Base-by-base conservation (phyloP, 257 asterid species). In the Rubia yunnanensis region DNA sequence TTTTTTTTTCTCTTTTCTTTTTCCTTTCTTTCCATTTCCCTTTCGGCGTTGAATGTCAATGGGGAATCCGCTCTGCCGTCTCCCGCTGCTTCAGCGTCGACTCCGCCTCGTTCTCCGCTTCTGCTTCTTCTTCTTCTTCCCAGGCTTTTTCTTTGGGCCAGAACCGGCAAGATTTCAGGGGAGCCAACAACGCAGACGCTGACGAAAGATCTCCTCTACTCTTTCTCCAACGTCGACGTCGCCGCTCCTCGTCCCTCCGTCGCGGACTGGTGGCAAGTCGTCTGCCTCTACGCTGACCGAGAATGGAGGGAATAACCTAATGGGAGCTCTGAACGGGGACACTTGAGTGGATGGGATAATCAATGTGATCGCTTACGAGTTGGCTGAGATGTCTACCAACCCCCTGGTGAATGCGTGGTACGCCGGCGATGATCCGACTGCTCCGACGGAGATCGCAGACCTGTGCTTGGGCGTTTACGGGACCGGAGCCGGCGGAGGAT, bases 361-460 rank as follows among this genome's bases (percentile, higher is more conserved):
- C 22, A 84, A 86, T 58, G 95, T 89, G 81, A 86, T 89, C 28
- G 96, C 83, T 0, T 95, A 89, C 44, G 96, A 89, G 77, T 59
- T 88, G 2, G 95, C 95, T 0, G 96, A 88, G 75, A 86, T 85
- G 5, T 76, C 95, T 0, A 84, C 83, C 60, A 83, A 88, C 50
- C 96, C 96, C 0, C 64, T 88, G 68, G 80, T 83, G 50, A 88
- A 86, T 56, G 92, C 88, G 11, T 88, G 96, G 96, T 88, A 86
- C 14, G 90, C 90, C 0, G 95, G 95, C 44, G 87, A 82, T 13
- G 83, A 88, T 66, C 95, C 95, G 0, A 68, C 66, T 24, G 82
- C 92, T n/a, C 96, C 96, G 10, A 72, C 76, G 3, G 96, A 88
- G 73, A 84, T 88, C 20, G 96, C 87, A 0, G 96, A 88, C 76